Percentiles rank a stretch among this genome's conserved stretches.
Evolutionary conservation across 257 asterid genomes (phyloP).

Genomic region (Salvia miltiorrhiza): DNA sequence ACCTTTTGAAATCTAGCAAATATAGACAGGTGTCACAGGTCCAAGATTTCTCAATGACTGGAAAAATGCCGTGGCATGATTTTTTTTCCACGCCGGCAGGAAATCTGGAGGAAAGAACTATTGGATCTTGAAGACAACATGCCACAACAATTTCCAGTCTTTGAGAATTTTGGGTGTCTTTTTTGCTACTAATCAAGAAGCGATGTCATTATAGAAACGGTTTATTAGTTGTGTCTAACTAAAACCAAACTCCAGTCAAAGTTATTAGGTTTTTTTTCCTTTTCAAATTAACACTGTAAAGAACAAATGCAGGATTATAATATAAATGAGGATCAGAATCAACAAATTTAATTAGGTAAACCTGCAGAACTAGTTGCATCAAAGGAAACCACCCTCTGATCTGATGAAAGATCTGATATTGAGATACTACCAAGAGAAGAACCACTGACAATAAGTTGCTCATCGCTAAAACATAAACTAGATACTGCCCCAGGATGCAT

Average conservation of each 20-base stretch:
- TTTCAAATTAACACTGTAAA: neutral
- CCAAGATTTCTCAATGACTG: too few relatives aligned
- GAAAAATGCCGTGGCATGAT: too few relatives aligned
- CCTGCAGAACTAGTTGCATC: conserved; percentile 63
- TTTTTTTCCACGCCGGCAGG: neutral
- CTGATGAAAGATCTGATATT: conserved; percentile 85
- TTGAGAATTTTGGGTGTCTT: neutral
- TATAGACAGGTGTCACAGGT: too few relatives aligned
- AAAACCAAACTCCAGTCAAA: neutral
- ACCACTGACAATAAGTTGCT: conserved; percentile 79
- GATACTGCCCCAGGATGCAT: conserved; percentile 84
- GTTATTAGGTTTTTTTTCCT: neutral
- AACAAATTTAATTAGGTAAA: conserved; percentile 17
- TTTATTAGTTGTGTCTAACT: neutral
- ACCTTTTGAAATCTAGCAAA: too few relatives aligned
- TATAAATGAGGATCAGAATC: conserved; percentile 2
- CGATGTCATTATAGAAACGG: neutral
- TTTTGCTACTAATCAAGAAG: neutral
- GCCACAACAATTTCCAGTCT: neutral
- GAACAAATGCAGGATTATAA: conserved; percentile 8
- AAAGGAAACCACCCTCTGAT: conserved; percentile 66
- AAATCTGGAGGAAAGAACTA: neutral
- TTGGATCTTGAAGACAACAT: neutral
- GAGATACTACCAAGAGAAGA: conserved; percentile 82
- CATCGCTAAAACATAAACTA: conserved; percentile 70